Percentiles rank a stretch among this genome's conserved stretches.
phyloP scores from a whole-genome alignment of 257 asterid genomes.

The Ophiorrhiza pumila region DNA sequence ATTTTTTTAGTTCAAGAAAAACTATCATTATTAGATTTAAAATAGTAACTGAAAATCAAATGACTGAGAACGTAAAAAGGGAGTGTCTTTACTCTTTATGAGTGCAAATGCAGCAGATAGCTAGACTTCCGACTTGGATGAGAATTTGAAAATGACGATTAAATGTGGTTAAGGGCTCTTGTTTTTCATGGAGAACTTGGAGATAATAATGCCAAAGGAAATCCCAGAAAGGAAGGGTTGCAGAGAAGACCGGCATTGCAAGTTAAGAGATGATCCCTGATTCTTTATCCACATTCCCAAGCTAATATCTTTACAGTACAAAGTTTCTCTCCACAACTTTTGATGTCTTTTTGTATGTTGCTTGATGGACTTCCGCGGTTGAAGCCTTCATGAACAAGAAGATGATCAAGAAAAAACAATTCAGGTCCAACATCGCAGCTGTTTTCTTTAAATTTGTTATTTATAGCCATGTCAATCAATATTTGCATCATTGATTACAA shows the following conservation, averaged over 20 bases:
- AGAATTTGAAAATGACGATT: background rate
- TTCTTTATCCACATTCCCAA: slow-evolving; percentile 41
- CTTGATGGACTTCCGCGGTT: too few species aligned
- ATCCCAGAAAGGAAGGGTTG: slow-evolving; percentile 5
- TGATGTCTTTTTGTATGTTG: background rate
- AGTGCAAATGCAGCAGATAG: background rate
- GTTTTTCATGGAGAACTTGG: background rate
- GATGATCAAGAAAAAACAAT: background rate
- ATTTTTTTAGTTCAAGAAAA: background rate
- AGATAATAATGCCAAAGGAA: slow-evolving; percentile 16
- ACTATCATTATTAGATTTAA: background rate
- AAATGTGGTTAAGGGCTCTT: background rate
- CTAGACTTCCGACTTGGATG: background rate
- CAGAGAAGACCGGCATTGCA: slow-evolving; percentile 41
- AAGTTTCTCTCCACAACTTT: background rate
- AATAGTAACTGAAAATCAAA: background rate
- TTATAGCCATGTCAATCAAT: too few species aligned
- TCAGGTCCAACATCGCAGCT: background rate
- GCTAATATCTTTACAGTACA: slow-evolving; percentile 9
- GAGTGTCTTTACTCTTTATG: slow-evolving; percentile 4
- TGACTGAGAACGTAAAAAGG: background rate
- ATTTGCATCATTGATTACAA: too few species aligned
- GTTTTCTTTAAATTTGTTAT: background rate
- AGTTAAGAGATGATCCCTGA: slow-evolving; percentile 47
- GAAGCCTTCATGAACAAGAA: background rate